Base-by-base conservation (phyloP, 1,139 yeast species). In the Suhomyces kunorum region DNA sequence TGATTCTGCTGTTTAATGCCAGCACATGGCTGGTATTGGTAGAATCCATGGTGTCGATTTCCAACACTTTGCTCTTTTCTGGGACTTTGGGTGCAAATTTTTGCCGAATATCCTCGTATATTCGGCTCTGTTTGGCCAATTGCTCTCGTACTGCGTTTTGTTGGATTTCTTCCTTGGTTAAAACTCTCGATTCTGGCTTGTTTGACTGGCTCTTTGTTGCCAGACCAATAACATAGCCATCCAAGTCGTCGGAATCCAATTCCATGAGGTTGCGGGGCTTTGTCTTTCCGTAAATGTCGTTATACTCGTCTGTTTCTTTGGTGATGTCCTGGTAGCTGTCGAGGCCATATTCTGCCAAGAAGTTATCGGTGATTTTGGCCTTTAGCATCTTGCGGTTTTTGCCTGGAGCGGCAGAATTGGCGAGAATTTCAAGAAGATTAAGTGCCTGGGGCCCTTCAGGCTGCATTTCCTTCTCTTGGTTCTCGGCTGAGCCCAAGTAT, bases 331-430 rank as follows among this genome's bases (percentile, higher is more conserved):
- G 37, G 43, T 68, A 68, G 38, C 59, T 56, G 2, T 54, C 59
- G 12, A 72, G 44, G 0, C 76, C 77, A 47, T 72, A 72, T 39
- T 72, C 77, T 38, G 61, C 68, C 14, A 69, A 51, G 32, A 71
- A 56, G 42, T 68, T 64, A 17, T 65, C 71, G 3, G 65, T 50
- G 35, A 64, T 46, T 36, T 63, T 64, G 24, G 59, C 55, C 9
- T 51, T 56, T 19, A 71, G 62, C 26, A 68, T 42, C 42, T 65
- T 68, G 13, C 74, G 48, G 32, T 50, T 64, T 34, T 57, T 57
- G 22, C 56, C 52, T 8, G 55, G 52, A 26, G 47, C 51, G 32
- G 48, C 40, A 14, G 40, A 25, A 11, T 30, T 44, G 44, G 24
- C 47, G 27, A 40, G 29, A 11, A 40, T 27, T 13, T 40, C 43